Conservation (phyloP, 345 rosid species). For the Cardamine occulta region DNA sequence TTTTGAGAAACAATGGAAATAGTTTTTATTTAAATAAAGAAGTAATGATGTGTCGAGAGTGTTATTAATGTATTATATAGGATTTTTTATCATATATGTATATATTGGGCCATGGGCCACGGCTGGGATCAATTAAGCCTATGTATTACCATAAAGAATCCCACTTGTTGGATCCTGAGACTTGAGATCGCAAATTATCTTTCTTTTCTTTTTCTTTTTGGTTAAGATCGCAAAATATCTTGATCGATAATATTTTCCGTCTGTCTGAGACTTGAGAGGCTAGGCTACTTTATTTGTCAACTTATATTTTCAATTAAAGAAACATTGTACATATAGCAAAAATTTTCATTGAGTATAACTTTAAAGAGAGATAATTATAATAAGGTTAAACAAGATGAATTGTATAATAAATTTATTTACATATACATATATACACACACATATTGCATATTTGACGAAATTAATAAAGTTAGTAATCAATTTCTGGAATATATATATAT, state of each 20-base stretch:
- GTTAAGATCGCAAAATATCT: neutral
- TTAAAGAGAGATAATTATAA: neutral
- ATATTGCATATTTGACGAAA: too few species aligned
- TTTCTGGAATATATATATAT: too few species aligned
- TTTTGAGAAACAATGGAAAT: too few species aligned
- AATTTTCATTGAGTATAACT: neutral
- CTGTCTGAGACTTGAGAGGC: neutral
- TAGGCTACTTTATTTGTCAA: constrained; percentile 9
- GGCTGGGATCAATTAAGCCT: constrained; percentile 6
- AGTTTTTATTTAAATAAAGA: too few species aligned
- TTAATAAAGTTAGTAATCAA: too few species aligned
- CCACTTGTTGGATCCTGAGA: constrained; percentile 1
- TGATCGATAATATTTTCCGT: neutral
- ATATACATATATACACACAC: too few species aligned
- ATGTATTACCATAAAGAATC: neutral
- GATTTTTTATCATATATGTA: neutral
- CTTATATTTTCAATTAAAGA: neutral
- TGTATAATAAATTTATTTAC: too few species aligned
- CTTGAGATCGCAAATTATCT: neutral
- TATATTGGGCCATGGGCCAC: constrained; percentile 26
- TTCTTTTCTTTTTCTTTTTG: neutral
- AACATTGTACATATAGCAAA: neutral
- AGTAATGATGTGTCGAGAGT: too few species aligned
- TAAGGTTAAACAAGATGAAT: neutral
- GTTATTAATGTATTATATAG: neutral